phyloP scores from a whole-genome alignment of 139 green algal species.

The Edaphochlamys debaryana region DNA sequence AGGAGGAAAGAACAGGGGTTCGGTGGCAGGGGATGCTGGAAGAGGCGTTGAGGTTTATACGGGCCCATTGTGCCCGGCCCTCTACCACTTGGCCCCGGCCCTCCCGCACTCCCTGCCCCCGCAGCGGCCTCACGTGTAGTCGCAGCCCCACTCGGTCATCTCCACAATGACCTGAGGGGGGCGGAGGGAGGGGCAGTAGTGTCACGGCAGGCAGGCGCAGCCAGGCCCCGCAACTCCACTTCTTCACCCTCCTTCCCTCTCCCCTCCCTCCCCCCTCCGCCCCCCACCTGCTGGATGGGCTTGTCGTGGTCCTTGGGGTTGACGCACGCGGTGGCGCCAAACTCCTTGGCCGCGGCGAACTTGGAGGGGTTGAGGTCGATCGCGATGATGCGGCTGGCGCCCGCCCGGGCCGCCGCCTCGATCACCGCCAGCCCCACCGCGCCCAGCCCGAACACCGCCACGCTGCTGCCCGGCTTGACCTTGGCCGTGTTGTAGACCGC shows the following conservation, averaged over 20 bases:
- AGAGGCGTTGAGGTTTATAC: not conserved
- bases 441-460: slow-evolving; percentile 86
- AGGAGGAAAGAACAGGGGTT: not conserved
- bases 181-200: too few relatives aligned
- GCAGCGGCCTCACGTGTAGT: slow-evolving; percentile 78
- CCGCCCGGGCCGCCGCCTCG: slow-evolving; percentile 81
- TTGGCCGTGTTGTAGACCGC: slow-evolving; percentile 97
- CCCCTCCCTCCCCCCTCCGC: too few relatives aligned
- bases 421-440: slow-evolving; percentile 93
- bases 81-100: too few relatives aligned
- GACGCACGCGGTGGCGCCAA: slow-evolving; percentile 88
- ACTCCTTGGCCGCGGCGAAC: slow-evolving; percentile 83
- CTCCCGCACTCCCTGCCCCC: too few relatives aligned
- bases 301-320: slow-evolving; percentile 90
- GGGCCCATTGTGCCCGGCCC: too few relatives aligned
- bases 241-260: not conserved
- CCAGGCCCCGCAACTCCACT: too few relatives aligned
- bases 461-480: slow-evolving; percentile 84
- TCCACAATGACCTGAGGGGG: slow-evolving; percentile 82
- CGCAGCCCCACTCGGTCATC: slow-evolving; percentile 91
- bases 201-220: too few relatives aligned
- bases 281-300: slow-evolving; percentile 80
- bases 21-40: slow-evolving; percentile 40
- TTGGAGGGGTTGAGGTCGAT: slow-evolving; percentile 94
- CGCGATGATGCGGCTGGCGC: slow-evolving; percentile 88